These are phyloP conservation scores for Bryoerythrophyllum caledonicum DNA, from an alignment of 225 moss, liverwort and hornwort species.

Conservation along the genomic window DNA sequence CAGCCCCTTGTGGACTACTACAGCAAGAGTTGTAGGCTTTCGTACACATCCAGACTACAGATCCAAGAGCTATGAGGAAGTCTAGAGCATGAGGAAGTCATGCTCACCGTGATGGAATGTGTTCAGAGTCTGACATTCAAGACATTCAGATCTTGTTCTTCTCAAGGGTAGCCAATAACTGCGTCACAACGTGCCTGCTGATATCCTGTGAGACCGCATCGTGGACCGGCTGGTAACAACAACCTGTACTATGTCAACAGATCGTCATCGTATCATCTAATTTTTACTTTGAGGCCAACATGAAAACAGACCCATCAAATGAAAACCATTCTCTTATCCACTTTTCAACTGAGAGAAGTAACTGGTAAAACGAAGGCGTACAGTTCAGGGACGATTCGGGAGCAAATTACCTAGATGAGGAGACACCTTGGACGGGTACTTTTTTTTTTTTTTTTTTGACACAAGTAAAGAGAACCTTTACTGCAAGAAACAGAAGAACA, in stretches of 20 bases:
- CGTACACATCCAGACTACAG: too few species aligned
- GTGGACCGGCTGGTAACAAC: too few species aligned
- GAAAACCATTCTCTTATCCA: too few species aligned
- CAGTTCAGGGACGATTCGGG: neutral
- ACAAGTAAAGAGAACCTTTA: too few species aligned
- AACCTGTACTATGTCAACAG: neutral
- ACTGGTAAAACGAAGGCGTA: too few species aligned
- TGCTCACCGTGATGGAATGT: neutral
- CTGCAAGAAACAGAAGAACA: too few species aligned
- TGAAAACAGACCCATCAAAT: neutral
- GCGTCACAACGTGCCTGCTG: neutral
- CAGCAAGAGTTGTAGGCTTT: too few species aligned
- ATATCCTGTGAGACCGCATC: slow-evolving; percentile 3
- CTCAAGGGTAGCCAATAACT: neutral
- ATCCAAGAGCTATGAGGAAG: too few species aligned
- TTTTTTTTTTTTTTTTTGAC: neutral
- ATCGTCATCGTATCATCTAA: neutral
- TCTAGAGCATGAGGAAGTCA: neutral
- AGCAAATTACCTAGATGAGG: neutral
- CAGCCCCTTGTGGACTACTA: too few species aligned
- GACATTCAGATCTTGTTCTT: neutral
- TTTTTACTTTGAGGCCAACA: neutral
- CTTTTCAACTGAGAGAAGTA: neutral
- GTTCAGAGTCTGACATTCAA: neutral
- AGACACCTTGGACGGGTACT: neutral